phyloP scores from a whole-genome alignment of 768 basidiomycete species.

The Lactifluus pinguis region DNA sequence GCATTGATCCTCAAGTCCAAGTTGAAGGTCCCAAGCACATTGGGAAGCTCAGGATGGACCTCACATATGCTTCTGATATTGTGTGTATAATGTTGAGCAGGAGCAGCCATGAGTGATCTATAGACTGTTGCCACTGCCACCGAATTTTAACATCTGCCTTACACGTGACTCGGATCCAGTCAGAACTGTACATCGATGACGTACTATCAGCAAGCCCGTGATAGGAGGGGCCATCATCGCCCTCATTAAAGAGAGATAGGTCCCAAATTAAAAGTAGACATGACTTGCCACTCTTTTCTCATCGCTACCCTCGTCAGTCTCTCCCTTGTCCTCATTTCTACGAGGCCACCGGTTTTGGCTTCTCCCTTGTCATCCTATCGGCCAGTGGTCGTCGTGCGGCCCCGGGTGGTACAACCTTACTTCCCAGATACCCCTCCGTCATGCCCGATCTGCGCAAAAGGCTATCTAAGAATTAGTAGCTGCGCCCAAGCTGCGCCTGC shows the following conservation, averaged over 20 bases:
- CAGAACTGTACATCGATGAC: no score
- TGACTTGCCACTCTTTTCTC: constrained; percentile 2
- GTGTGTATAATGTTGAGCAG: no score
- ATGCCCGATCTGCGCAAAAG: constrained; percentile 46
- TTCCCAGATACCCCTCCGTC: constrained; percentile 50
- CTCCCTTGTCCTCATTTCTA: background rate
- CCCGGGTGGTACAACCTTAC: constrained; percentile 26
- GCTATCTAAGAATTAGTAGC: constrained; percentile 44
- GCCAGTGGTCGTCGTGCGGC: background rate
- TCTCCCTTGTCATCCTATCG: background rate
- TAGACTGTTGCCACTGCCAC: no score
- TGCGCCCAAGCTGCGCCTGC: constrained; percentile 52
- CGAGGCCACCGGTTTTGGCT: constrained; percentile 1
- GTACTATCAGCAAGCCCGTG: no score
- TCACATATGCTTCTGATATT: no score
- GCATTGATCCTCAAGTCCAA: no score
- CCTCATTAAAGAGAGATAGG: background rate
- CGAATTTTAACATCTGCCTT: no score
- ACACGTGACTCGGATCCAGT: no score
- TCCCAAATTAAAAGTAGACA: background rate
- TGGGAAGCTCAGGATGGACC: no score
- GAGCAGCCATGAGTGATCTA: no score
- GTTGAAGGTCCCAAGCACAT: no score
- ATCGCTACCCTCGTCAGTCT: background rate
- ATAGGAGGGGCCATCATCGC: background rate